A percentile compares a stretch with the other conserved stretches of the same genome.
phyloP scores from a whole-genome alignment of 73 alveolate species.

The Stentor roeselii region DNA sequence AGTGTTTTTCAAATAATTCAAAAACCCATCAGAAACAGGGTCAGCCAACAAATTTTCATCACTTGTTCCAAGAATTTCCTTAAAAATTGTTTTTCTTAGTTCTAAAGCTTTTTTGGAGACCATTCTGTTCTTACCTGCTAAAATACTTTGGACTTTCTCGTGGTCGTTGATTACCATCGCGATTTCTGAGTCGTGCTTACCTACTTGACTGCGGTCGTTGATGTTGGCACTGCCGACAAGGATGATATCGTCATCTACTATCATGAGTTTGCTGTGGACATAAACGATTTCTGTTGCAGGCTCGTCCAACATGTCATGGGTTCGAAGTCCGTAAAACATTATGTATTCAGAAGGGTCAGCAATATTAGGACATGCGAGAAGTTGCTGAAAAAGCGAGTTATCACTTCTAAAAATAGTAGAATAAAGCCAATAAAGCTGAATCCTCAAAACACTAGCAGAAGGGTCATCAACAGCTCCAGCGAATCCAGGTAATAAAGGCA shows the following conservation, averaged over 20 bases:
- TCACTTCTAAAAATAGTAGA: constrained; percentile 59
- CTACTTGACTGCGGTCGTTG: constrained; percentile 96
- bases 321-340: constrained; percentile 83
- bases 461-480: constrained; percentile 26
- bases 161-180: constrained; percentile 59
- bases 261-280: constrained; percentile 90
- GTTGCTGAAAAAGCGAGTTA: constrained; percentile 56
- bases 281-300: constrained; percentile 90
- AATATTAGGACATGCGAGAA: constrained; percentile 58
- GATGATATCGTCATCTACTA: constrained; percentile 88
- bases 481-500: constrained; percentile 86
- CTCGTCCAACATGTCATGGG: constrained; percentile 60
- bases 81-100: constrained; percentile 59
- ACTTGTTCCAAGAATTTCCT: constrained; percentile 86
- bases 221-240: constrained; percentile 97
- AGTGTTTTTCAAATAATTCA: constrained; percentile 42
- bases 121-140: constrained; percentile 35
- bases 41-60: constrained; percentile 56
- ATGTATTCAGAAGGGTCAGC: constrained; percentile 78
- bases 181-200: constrained; percentile 95
- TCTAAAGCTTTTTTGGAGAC: constrained; percentile 45
- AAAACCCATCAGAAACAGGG: constrained; percentile 62
- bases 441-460: constrained; percentile 19
- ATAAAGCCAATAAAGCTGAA: constrained; percentile 62
- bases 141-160: constrained; percentile 12